Evolutionary conservation across 2,329 filamentous ascomycete species (phyloP), one percentile per base, ranked within the genome.

Genomic region (Colletotrichum tamarilloi): DNA sequence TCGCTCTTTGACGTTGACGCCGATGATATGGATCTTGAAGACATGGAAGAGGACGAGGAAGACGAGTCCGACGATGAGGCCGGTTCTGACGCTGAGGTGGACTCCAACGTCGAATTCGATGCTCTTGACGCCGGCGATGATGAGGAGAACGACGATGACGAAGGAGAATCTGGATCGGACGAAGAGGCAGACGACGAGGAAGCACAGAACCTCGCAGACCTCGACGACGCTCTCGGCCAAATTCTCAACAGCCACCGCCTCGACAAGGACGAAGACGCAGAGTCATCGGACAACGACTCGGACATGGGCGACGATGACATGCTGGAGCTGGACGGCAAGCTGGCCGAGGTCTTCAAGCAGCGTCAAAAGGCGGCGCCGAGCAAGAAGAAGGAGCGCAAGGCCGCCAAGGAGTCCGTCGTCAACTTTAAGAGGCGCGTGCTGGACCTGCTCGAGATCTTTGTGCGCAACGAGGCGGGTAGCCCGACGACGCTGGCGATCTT

Each of bases 231-330:
- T 68, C 89, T 98, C 32, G 93, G 93, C 2, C 89, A 92, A 76
- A 93, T 95, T 2, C 90, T 98, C 2, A 92, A 94, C 53, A 95
- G 92, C 67, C 92, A 93, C 73, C 84, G 86, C 8, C 84, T 91
- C 26, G 89, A 92, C 79, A 89, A 91, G 66, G 89, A 91, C 74
- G 84, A 82, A 19, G 85, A 87, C 1, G 88, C 88, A 1, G 88
- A 88, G 3, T 86, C 86, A 1, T 89, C 87, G 1, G 91, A 91
- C 35, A 89, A 89, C 11, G 93, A 93, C 73, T 91, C 90, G 3
- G 94, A 98, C 82, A 98, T 99, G 95, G 93, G 95, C 74, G 96
- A 98, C 83, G 95, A 96, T 22, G 93, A 98, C 80, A 98, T 98
- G 97, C 92, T 98, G 84, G 92, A 92, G 4, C 86, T 98, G 19